A percentile compares a stretch with the other conserved stretches of the same genome.
Conservation (phyloP, 1,284 basidiomycete species). For the Cutaneotrichosporon sp. region DNA sequence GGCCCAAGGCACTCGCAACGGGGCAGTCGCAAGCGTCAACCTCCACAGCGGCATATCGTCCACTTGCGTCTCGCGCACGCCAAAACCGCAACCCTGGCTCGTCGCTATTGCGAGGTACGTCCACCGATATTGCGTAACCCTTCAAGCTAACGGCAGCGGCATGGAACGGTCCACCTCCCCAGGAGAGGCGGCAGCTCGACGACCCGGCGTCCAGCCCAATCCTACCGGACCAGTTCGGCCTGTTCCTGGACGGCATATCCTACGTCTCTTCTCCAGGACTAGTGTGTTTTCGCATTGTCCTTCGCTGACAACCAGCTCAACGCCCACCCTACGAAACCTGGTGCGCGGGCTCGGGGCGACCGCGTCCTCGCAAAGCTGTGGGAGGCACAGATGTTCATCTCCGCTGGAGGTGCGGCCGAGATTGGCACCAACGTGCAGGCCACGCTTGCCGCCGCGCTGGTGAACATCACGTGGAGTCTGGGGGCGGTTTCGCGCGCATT, state of each 20-base stretch:
- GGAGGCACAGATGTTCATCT: conserved; percentile 25
- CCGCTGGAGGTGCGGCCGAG: conserved; percentile 1
- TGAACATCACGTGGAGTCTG: conserved; percentile 14
- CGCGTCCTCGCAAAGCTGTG: conserved; percentile 24
- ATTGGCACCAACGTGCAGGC: conserved; percentile 5
- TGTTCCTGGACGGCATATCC: conserved; percentile 22
- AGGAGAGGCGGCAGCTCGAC: neutral
- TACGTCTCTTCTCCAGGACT: conserved; percentile 16
- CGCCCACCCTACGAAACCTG: conserved; percentile 19
- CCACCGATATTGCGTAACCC: neutral
- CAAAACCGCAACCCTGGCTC: neutral
- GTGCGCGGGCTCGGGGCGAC: conserved; percentile 19
- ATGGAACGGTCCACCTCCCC: neutral
- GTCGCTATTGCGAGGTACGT: neutral
- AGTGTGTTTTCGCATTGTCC: conserved; percentile 3
- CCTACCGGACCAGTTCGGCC: conserved; percentile 11
- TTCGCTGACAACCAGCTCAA: conserved; percentile 17
- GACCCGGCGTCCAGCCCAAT: neutral
- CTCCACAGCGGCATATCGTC: neutral
- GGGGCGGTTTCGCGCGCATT: conserved; percentile 21
- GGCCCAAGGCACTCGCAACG: neutral
- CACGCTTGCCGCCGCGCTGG: conserved; percentile 19
- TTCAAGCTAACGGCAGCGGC: conserved; percentile 3
- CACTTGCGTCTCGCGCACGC: neutral
- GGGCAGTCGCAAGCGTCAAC: neutral